Evolutionary conservation across 2,329 filamentous ascomycete species (phyloP), one percentile per base, ranked within the genome.

Genomic region (Calycina herbarum): DNA sequence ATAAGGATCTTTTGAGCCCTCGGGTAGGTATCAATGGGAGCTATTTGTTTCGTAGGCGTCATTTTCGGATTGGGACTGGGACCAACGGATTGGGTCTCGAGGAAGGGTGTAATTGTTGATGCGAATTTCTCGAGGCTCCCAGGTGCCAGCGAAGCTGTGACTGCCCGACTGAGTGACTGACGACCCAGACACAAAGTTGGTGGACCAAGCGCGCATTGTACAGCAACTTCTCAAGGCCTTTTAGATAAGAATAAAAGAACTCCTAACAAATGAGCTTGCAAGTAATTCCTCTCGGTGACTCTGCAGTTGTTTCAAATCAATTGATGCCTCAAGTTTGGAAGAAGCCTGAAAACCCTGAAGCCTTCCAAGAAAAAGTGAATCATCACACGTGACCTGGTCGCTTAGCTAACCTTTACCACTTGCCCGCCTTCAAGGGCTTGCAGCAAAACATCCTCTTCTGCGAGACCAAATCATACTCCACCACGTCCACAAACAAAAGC

Each of bases 371-470:
- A 54, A 54, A 54, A 13, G 48, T 13, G 48, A 54, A 54, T 54
- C 48, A 24, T 13, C 20, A 27, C 48, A 69, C 66, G 65, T 68
- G 67, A 33, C 13, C 48, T 33, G 17, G 10, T 15, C 63, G 40
- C 62, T 64, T 67, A 68, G 68, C 65, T 66, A 67, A 70, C 67
- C 66, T 57, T 66, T 54, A 64, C 33, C 58, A 59, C 56, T 59
- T 63, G 66, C 61, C 66, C 57, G 58, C 29, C 31, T 20, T 64
- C 63, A 59, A 54, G 48, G 64, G 64, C 69, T 69, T 68, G 66
- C 65, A 67, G 68, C 54, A 72, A 75, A 75, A 76, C 74, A 74
- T 73, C 67, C 72, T 73, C 65, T 69, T 66, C 72, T 15, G 48
- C 48, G 48, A 54, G 48, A 54, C 48, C 48, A 71, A 73, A 71